Base-by-base conservation (phyloP, 2,329 filamentous ascomycete genomes). In the Fusarium pseudograminearum region DNA sequence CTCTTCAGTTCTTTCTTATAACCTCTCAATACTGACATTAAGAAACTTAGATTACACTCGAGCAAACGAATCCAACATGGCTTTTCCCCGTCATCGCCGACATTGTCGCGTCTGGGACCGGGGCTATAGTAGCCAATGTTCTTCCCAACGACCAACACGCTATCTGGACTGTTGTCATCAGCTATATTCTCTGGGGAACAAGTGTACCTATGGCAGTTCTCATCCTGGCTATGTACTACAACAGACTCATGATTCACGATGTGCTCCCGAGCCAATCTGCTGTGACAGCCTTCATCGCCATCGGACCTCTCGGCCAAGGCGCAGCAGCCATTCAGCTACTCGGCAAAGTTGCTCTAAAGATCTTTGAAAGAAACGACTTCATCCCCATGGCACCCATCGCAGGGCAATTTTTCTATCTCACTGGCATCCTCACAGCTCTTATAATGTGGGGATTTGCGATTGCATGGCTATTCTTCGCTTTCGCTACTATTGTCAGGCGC, bases 281-380 rank as follows among this genome's bases (percentile, higher is more conserved):
- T 20, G 87, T 90, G 2, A 89, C 85, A 4, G 85, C 85, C 12
- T 89, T 91, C 67, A 78, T 91, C 2, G 89, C 89, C 0, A 78
- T 91, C 0, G 88, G 89, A 0, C 88, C 89, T 0, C 79, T 90
- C 0, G 89, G 89, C 0, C 86, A 89, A 75, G 89, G 88, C 22
- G 87, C 86, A 20, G 91, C 84, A 71, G 83, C 80, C 36, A 81
- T 81, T 50, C 78, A 83, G 72, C 80, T 83, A 62, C 70, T 78
- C 2, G 84, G 84, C 5, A 77, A 78, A 52, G 79, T 81, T 4
- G 79, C 83, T 3, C 55, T 76, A 8, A 61, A 67, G 4, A 33
- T 80, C 4, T 77, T 82, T 41, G 69, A 76, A 2, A 41, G 56
- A 9, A 79, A 77, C 0, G 4, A 76, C 60, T 4, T 84, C 7